Percentiles rank a stretch among this genome's conserved stretches.
These are phyloP conservation scores for Mariannaea elegans DNA, from an alignment of 2,329 filamentous ascomycete genomes.

Conservation along the genomic window DNA sequence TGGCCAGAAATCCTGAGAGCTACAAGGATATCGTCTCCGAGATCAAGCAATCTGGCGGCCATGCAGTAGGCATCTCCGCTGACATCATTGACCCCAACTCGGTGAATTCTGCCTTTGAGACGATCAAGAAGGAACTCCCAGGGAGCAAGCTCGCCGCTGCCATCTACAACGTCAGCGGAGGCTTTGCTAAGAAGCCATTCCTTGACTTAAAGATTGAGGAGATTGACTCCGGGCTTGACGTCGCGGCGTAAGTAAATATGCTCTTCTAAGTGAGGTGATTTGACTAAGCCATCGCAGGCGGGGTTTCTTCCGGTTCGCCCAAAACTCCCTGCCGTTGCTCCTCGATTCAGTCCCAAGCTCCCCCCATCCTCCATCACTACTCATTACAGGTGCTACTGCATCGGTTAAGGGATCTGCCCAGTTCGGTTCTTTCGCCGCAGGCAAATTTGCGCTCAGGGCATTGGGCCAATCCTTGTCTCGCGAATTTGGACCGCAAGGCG, in stretches of 20 bases:
- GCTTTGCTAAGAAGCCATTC: slow-evolving; percentile 64
- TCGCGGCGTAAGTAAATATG: slow-evolving; percentile 56
- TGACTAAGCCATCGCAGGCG: slow-evolving; percentile 50
- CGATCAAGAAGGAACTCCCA: slow-evolving; percentile 67
- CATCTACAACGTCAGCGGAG: slow-evolving; percentile 73
- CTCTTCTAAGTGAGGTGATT: rapidly evolving
- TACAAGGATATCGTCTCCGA: slow-evolving; percentile 73
- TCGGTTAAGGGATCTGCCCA: slow-evolving; percentile 76
- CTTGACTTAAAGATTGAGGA: slow-evolving; percentile 63
- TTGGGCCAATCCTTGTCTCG: slow-evolving; percentile 78
- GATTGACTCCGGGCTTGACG: slow-evolving; percentile 55
- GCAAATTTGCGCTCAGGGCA: slow-evolving; percentile 82
- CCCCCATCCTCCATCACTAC: slow-evolving; percentile 75
- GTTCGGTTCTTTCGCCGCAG: slow-evolving; percentile 77
- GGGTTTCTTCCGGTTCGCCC: slow-evolving; percentile 81
- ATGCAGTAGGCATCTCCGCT: slow-evolving; percentile 74
- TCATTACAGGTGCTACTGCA: slow-evolving; percentile 89
- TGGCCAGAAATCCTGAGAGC: slow-evolving; percentile 74
- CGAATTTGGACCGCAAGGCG: slow-evolving; percentile 84
- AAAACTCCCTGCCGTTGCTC: slow-evolving; percentile 75
- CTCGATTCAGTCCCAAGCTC: slow-evolving; percentile 65
- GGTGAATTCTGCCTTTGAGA: slow-evolving; percentile 67
- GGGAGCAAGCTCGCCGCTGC: slow-evolving; percentile 68
- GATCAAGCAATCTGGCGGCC: slow-evolving; percentile 73
- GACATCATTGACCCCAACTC: slow-evolving; percentile 52